Percentiles rank a stretch among this genome's conserved stretches.
Evolutionary conservation across 2,329 filamentous ascomycete species (phyloP).

Genomic region (Cercospora zeina): DNA sequence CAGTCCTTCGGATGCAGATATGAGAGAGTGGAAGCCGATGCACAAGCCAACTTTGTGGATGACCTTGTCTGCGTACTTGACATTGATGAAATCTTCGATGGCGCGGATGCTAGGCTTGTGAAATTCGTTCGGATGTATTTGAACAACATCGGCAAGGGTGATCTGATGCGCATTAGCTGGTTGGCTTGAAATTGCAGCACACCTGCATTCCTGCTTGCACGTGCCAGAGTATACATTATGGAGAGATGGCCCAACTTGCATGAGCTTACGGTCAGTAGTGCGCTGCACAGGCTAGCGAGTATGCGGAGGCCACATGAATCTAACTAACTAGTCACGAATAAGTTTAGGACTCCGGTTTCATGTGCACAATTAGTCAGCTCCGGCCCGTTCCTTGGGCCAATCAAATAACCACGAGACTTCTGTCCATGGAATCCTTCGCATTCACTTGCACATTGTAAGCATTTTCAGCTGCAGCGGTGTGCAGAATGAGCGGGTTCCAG

Average conservation of each 20-base stretch:
- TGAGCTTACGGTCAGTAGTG: not conserved
- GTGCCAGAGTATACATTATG: constrained; percentile 14
- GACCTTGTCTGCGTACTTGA: constrained; percentile 93
- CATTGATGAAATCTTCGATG: constrained; percentile 95
- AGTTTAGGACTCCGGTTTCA: not conserved
- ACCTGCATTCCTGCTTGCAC: not conserved
- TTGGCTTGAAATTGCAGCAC: not conserved
- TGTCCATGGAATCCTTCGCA: not conserved
- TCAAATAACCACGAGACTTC: not conserved
- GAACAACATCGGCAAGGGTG: constrained; percentile 89
- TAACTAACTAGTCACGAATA: not conserved
- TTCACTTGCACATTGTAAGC: not conserved
- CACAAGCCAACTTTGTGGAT: constrained; percentile 94
- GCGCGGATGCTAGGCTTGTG: constrained; percentile 77
- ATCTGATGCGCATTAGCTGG: constrained; percentile 58
- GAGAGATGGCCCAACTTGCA: not conserved
- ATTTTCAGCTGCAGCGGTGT: not conserved
- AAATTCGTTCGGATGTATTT: constrained; percentile 88
- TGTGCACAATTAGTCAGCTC: not conserved
- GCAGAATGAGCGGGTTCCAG: constrained; percentile 40
- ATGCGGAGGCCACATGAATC: not conserved
- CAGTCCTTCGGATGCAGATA: constrained; percentile 85
- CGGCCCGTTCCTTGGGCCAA: not conserved
- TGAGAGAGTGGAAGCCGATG: constrained; percentile 86
- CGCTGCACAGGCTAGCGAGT: not conserved